Conservation (phyloP, 2,329 filamentous ascomycete genomes). For the Botryosphaeria agaves region DNA sequence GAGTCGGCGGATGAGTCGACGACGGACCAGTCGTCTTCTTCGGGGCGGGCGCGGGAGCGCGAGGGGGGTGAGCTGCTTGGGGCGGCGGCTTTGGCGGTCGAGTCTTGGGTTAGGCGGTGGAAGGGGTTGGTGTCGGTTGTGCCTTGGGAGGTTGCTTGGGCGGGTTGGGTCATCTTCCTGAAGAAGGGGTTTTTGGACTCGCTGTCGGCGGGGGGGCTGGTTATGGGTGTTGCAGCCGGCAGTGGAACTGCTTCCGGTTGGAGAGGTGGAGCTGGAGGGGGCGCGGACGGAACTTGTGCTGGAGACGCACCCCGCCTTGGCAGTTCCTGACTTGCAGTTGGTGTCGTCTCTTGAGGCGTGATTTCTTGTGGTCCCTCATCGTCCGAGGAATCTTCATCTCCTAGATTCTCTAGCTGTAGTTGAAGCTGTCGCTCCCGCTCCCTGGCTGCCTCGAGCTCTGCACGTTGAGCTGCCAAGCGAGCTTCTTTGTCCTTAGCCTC, state of each 20-base stretch:
- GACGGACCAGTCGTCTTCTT: constrained; percentile 62
- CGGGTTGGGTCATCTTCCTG: constrained; percentile 63
- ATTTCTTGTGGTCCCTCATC: constrained; percentile 63
- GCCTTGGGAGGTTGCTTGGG: constrained; percentile 29
- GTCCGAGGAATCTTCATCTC: constrained; percentile 61
- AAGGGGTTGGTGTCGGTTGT: constrained; percentile 86
- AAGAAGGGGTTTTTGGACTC: constrained; percentile 94
- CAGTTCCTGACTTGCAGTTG: constrained; percentile 38
- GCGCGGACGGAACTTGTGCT: constrained; percentile 31
- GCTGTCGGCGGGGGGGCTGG: constrained; percentile 34
- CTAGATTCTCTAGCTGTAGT: constrained; percentile 64
- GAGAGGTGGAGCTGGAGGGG: constrained; percentile 21
- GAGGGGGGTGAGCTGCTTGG: constrained; percentile 32
- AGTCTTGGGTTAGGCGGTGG: constrained; percentile 60
- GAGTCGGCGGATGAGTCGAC: constrained; percentile 61
- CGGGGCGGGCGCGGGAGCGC: constrained; percentile 32
- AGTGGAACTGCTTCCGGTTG: constrained; percentile 9
- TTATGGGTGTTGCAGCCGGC: constrained; percentile 14
- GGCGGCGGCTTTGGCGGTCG: constrained; percentile 28
- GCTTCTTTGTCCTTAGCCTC: constrained; percentile 80
- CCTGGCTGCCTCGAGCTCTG: constrained; percentile 80
- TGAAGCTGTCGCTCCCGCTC: constrained; percentile 83
- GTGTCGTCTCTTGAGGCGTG: constrained; percentile 42
- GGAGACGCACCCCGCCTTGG: constrained; percentile 27
- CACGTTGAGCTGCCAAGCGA: constrained; percentile 66